Evolutionary conservation across 768 basidiomycete species (phyloP).

Genomic region (Suillus discolor): DNA sequence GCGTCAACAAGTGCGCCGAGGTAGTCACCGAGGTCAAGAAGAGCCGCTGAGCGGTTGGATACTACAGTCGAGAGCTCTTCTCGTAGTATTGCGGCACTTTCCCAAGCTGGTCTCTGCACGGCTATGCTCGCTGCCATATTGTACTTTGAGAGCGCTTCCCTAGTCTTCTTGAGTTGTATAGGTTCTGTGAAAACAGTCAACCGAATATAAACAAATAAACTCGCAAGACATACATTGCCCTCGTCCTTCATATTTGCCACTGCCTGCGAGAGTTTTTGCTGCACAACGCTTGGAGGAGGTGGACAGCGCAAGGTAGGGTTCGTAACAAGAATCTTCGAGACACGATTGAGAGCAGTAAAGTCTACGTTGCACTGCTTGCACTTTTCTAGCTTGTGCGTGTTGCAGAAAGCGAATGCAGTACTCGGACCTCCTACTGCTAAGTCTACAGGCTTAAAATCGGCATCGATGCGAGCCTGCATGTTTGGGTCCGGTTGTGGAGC

Average conservation of each 20-base stretch:
- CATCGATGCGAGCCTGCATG: constrained; percentile 77
- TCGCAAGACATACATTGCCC: constrained; percentile 70
- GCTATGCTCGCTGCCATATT: constrained; percentile 77
- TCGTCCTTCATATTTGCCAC: constrained; percentile 87
- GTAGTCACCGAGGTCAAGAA: constrained; percentile 74
- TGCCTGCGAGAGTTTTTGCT: constrained; percentile 72
- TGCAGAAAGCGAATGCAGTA: constrained; percentile 60
- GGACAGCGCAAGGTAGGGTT: constrained; percentile 76
- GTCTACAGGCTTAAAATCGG: constrained; percentile 61
- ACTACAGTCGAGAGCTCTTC: constrained; percentile 91
- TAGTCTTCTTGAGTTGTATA: constrained; percentile 74
- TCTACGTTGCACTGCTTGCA: constrained; percentile 76
- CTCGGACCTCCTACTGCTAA: constrained; percentile 58
- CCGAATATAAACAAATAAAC: constrained; percentile 9
- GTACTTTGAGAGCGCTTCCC: constrained; percentile 77
- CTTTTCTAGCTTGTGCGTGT: constrained; percentile 67
- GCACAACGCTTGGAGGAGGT: constrained; percentile 77
- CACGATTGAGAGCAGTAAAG: constrained; percentile 74
- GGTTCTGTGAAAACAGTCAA: constrained; percentile 48
- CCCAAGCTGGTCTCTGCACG: constrained; percentile 85
- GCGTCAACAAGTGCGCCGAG: constrained; percentile 85
- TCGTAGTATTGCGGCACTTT: constrained; percentile 75
- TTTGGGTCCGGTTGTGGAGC: constrained; percentile 64
- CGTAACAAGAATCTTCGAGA: constrained; percentile 66
- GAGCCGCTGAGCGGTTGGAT: constrained; percentile 91